Percentiles rank a stretch among this genome's conserved stretches.
These are phyloP conservation scores for Trichoderma semiorbis DNA, from an alignment of 2,329 filamentous ascomycete species.

Conservation along the genomic window DNA sequence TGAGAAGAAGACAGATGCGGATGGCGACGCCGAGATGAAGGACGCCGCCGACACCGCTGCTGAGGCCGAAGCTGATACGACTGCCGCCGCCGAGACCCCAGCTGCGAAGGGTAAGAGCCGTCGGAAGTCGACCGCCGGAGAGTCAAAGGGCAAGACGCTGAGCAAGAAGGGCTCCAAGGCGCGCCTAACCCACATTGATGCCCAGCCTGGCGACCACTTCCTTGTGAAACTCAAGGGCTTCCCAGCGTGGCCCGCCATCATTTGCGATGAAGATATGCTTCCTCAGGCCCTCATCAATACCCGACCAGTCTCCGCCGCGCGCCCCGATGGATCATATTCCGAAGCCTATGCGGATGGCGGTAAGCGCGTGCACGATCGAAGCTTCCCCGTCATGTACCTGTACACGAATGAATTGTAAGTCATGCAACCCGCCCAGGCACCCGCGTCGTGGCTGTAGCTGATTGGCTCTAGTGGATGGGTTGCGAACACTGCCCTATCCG, in stretches of 20 bases:
- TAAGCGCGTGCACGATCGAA: slow-evolving; percentile 79
- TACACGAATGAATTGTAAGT: slow-evolving; percentile 96
- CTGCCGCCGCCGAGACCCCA: slow-evolving; percentile 29
- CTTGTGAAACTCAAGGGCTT: slow-evolving; percentile 93
- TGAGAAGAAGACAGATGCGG: slow-evolving; percentile 26
- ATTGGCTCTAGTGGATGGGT: slow-evolving; percentile 73
- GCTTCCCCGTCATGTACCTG: slow-evolving; percentile 93
- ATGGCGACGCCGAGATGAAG: slow-evolving; percentile 54
- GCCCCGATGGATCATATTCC: slow-evolving; percentile 79
- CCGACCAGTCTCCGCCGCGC: slow-evolving; percentile 79
- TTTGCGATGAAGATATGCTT: slow-evolving; percentile 93
- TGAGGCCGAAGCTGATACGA: slow-evolving; percentile 27
- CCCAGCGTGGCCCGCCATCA: slow-evolving; percentile 89
- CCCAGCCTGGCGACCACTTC: slow-evolving; percentile 86
- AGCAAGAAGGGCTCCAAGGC: slow-evolving; percentile 81
- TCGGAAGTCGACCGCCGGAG: slow-evolving; percentile 70
- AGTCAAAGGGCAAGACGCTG: slow-evolving; percentile 73
- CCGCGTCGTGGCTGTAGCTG: slow-evolving; percentile 17
- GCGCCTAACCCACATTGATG: slow-evolving; percentile 69
- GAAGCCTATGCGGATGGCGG: slow-evolving; percentile 85
- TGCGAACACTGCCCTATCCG: slow-evolving; percentile 74
- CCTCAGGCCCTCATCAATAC: slow-evolving; percentile 71
- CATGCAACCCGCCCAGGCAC: not conserved
- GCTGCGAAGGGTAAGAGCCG: slow-evolving; percentile 45
- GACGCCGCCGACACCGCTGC: slow-evolving; percentile 33